A percentile compares a stretch with the other conserved stretches of the same genome.
These are phyloP conservation scores for Galerina marginata DNA, from an alignment of 768 basidiomycete genomes.

Conservation along the genomic window DNA sequence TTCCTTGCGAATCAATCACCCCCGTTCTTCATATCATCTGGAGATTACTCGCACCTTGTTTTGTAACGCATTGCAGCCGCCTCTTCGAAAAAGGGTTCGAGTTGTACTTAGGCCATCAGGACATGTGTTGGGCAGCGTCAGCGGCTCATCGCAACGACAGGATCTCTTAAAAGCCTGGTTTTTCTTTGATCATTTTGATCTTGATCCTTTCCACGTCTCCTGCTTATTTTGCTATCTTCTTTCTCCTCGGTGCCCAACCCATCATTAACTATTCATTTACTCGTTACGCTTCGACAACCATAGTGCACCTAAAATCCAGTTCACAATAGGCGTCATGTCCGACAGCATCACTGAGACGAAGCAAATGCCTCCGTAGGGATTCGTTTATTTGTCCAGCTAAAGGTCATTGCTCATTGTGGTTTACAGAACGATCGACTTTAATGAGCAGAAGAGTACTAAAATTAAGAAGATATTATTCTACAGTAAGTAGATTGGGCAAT, in stretches of 20 bases:
- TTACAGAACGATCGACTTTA: slow-evolving; percentile 18
- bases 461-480: slow-evolving; percentile 19
- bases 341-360: slow-evolving; percentile 7
- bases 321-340: background rate
- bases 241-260: background rate
- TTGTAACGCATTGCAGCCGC: background rate
- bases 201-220: background rate
- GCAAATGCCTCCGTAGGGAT: slow-evolving; percentile 7
- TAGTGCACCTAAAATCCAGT: background rate
- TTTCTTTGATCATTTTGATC: background rate
- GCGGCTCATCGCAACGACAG: background rate
- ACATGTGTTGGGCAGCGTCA: background rate
- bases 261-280: background rate
- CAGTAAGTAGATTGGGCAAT: slow-evolving; percentile 14
- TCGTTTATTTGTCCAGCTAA: background rate
- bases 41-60: background rate
- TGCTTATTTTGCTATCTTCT: background rate
- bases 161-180: background rate
- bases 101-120: background rate
- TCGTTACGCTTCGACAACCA: background rate
- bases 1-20: background rate
- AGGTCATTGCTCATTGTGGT: background rate
- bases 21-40: background rate
- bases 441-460: slow-evolving; percentile 18
- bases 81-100: background rate